These are phyloP conservation scores for Fusarium sp. DNA, from an alignment of 2,329 filamentous ascomycete species.

Conservation along the genomic window DNA sequence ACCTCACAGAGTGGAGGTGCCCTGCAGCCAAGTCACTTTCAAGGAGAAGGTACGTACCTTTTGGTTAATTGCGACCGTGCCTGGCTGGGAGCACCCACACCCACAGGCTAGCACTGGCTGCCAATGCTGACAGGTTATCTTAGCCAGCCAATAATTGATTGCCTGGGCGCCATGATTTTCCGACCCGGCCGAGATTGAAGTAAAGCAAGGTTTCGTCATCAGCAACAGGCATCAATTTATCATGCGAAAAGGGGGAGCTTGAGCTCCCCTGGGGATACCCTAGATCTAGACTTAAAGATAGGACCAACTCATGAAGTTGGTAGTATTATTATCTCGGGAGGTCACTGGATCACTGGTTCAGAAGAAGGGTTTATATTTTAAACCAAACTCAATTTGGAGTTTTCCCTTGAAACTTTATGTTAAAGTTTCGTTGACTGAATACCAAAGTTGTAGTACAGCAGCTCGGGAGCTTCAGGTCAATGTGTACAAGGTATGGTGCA, in stretches of 20 bases:
- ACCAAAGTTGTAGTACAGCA: background rate
- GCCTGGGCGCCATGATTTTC: constrained; percentile 21
- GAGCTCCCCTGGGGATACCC: background rate
- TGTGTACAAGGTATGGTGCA: background rate
- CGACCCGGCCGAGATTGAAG: constrained; percentile 32
- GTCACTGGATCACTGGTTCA: background rate
- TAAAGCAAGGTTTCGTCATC: constrained; percentile 28
- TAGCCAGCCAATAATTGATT: constrained; percentile 11
- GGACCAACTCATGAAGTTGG: background rate
- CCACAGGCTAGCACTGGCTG: constrained; percentile 6
- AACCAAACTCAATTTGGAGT: background rate
- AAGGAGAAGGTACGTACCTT: constrained; percentile 27
- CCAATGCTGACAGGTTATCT: constrained; percentile 31
- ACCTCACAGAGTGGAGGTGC: constrained; percentile 25
- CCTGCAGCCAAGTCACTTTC: background rate
- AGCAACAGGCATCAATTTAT: constrained; percentile 13
- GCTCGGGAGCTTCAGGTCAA: background rate
- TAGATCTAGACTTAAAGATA: background rate
- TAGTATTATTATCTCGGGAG: background rate
- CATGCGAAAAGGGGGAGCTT: constrained; percentile 34
- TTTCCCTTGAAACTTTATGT: background rate
- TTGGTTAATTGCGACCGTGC: background rate
- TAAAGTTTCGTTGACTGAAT: background rate
- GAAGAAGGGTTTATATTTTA: background rate
- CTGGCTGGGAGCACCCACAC: constrained; percentile 13